Conservation (phyloP, 208 protist genomes). For the Acanthamoeba quina region DNA sequence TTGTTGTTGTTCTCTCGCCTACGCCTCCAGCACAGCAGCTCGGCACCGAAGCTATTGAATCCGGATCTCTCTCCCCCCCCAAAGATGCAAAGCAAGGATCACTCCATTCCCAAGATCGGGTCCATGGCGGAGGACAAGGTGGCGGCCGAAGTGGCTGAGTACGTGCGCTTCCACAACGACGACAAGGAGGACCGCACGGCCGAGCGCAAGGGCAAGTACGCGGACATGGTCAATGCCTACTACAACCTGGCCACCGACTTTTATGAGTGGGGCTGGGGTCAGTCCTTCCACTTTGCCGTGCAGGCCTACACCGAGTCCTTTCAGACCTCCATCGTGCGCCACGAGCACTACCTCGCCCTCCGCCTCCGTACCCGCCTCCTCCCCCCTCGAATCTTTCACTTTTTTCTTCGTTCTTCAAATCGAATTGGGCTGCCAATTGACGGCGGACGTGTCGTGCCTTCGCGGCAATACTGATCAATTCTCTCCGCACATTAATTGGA, state of each 20-base stretch:
- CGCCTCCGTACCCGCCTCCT: constrained; percentile 79
- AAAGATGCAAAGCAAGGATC: not conserved
- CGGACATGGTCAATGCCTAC: constrained; percentile 94
- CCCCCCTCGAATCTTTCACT: too few species aligned
- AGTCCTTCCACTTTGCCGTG: constrained; percentile 91
- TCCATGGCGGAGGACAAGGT: constrained; percentile 13
- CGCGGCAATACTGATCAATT: too few species aligned
- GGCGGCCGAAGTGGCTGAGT: not conserved
- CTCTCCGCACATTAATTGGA: too few species aligned
- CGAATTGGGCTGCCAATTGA: too few species aligned
- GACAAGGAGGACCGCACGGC: constrained; percentile 43
- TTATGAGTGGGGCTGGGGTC: constrained; percentile 98
- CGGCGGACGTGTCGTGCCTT: too few species aligned
- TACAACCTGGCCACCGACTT: constrained; percentile 97
- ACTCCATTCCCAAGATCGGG: not conserved
- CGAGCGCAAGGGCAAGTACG: constrained; percentile 81
- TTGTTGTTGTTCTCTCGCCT: too few species aligned
- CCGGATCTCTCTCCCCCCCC: too few species aligned
- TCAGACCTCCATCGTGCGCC: constrained; percentile 93
- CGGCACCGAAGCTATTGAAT: too few species aligned
- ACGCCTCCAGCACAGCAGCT: too few species aligned
- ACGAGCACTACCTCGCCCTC: constrained; percentile 96
- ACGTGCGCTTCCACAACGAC: constrained; percentile 44
- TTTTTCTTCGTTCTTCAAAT: too few species aligned
- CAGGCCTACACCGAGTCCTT: constrained; percentile 90